phyloP scores from a whole-genome alignment of 805 yeast species.

The Spathaspora boniae region DNA sequence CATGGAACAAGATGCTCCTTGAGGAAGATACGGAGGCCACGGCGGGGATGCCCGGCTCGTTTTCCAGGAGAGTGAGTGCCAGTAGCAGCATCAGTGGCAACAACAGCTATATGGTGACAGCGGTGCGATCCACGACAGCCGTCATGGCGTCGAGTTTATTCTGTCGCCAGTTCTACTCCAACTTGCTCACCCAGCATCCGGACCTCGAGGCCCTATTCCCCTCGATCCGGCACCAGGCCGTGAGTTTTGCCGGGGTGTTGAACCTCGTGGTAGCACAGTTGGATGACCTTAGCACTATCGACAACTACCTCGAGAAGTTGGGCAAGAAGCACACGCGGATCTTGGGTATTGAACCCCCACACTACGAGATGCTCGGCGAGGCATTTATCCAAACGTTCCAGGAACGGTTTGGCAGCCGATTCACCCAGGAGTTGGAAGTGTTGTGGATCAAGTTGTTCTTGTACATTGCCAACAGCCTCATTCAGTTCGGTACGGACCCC shows the following conservation, averaged over 20 bases:
- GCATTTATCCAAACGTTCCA: constrained; percentile 66
- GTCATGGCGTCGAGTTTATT: constrained; percentile 57
- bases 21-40: constrained; percentile 22
- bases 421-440: constrained; percentile 59
- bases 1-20: constrained; percentile 45
- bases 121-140: no score
- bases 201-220: constrained; percentile 65
- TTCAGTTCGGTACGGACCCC: constrained; percentile 60
- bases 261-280: constrained; percentile 63
- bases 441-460: constrained; percentile 71
- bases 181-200: constrained; percentile 59
- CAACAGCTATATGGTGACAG: constrained; percentile 12
- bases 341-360: constrained; percentile 65
- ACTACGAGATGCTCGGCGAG: constrained; percentile 70
- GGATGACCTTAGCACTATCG: constrained; percentile 54
- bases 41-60: constrained; percentile 11
- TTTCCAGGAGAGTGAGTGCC: constrained; percentile 5
- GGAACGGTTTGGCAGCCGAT: constrained; percentile 54
- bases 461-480: constrained; percentile 62
- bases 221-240: constrained; percentile 73
- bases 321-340: constrained; percentile 77
- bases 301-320: constrained; percentile 56
- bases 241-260: constrained; percentile 75
- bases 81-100: not conserved
- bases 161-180: constrained; percentile 73